These are phyloP conservation scores for Apophysomyces trapeziformis DNA, from an alignment of 371 early-diverging fungal genomes.

Conservation along the genomic window DNA sequence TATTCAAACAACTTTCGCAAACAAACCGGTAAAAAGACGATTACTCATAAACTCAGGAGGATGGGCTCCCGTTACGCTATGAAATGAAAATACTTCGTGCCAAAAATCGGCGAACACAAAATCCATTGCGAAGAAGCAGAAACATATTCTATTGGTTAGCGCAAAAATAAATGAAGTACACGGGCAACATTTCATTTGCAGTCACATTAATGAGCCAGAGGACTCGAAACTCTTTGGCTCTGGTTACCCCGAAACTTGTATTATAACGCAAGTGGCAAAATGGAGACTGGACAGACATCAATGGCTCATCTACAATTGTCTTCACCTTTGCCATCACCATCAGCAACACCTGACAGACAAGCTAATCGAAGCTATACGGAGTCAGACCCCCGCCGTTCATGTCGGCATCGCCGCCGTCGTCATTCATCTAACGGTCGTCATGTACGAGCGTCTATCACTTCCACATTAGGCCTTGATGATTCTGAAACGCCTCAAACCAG, in stretches of 20 bases:
- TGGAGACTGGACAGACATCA: constrained; percentile 11
- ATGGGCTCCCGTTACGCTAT: too few relatives aligned
- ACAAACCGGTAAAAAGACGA: too few relatives aligned
- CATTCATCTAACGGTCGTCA: constrained; percentile 10
- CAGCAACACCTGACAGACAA: constrained; percentile 15
- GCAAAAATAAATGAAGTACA: too few relatives aligned
- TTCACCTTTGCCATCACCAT: constrained; percentile 24
- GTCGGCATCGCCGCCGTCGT: constrained; percentile 3
- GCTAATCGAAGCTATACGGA: constrained; percentile 9
- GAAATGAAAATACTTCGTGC: too few relatives aligned
- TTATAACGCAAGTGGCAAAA: constrained; percentile 1
- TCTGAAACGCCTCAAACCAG: neutral
- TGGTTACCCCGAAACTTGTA: neutral
- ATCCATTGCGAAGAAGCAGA: too few relatives aligned
- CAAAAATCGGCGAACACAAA: too few relatives aligned
- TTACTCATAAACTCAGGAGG: too few relatives aligned
- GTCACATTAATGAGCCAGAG: neutral
- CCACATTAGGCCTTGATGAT: neutral
- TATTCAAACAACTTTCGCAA: too few relatives aligned
- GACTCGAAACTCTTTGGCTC: neutral
- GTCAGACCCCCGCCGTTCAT: constrained; percentile 5
- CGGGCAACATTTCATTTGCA: neutral
- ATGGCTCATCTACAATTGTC: constrained; percentile 17
- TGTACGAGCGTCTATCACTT: neutral
- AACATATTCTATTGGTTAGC: too few relatives aligned